These are phyloP conservation scores for Cercospora sesami DNA, from an alignment of 2,329 filamentous ascomycete species.

Conservation along the genomic window DNA sequence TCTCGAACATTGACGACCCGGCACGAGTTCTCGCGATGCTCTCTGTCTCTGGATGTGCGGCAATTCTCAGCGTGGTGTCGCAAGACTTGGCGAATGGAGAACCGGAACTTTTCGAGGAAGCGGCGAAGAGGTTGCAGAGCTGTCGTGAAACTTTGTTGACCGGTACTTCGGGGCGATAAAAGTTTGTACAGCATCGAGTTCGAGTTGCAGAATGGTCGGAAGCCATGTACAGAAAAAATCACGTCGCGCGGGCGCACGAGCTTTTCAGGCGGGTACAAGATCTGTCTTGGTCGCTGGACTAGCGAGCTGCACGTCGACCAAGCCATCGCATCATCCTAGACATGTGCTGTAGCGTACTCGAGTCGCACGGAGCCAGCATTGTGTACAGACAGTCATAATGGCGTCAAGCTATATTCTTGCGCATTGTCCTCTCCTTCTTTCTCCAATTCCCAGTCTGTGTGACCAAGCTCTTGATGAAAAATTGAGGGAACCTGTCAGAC, in stretches of 20 bases:
- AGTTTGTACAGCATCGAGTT: background rate
- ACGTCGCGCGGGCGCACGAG: background rate
- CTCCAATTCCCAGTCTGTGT: constrained; percentile 27
- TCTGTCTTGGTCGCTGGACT: no score
- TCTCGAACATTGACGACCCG: constrained; percentile 58
- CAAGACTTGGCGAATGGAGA: constrained; percentile 77
- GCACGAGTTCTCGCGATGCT: constrained; percentile 71
- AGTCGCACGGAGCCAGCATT: background rate
- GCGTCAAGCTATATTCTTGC: background rate
- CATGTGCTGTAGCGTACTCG: background rate
- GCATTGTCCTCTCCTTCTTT: constrained; percentile 7
- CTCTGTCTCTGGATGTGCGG: constrained; percentile 77
- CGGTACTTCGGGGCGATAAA: background rate
- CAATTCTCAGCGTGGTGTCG: constrained; percentile 74
- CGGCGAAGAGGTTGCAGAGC: constrained; percentile 73
- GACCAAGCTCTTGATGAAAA: constrained; percentile 38
- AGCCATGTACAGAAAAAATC: background rate
- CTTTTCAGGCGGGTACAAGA: no score
- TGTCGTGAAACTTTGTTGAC: constrained; percentile 49
- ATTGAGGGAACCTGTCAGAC: constrained; percentile 35
- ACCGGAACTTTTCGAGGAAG: constrained; percentile 88
- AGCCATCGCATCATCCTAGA: background rate
- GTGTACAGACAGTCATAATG: background rate
- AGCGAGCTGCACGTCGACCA: background rate
- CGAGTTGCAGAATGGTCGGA: background rate